These are phyloP conservation scores for Hyphodiscus sp. DNA, from an alignment of 2,329 filamentous ascomycete genomes.

Conservation along the genomic window DNA sequence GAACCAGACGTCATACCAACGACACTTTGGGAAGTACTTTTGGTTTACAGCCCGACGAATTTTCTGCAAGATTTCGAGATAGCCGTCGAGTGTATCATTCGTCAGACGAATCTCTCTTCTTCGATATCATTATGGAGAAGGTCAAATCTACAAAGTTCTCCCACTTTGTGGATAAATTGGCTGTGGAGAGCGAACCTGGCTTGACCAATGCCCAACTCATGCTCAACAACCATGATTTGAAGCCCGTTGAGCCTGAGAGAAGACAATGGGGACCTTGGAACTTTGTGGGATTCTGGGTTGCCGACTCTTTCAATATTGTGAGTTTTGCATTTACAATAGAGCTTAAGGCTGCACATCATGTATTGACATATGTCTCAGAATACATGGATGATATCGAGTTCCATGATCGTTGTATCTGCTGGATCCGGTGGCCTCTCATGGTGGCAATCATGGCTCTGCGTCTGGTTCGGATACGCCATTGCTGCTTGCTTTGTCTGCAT, in stretches of 20 bases:
- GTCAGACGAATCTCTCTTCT: slow-evolving; percentile 30
- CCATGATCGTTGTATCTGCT: slow-evolving; percentile 64
- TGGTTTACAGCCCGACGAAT: background rate
- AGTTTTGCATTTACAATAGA: slow-evolving; percentile 16
- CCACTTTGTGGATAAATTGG: slow-evolving; percentile 48
- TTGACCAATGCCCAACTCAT: slow-evolving; percentile 75
- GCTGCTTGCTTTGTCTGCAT: slow-evolving; percentile 68
- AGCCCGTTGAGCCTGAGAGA: slow-evolving; percentile 67
- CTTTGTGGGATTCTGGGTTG: slow-evolving; percentile 83
- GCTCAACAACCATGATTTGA: slow-evolving; percentile 79
- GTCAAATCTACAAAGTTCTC: slow-evolving; percentile 22
- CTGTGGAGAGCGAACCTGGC: slow-evolving; percentile 69
- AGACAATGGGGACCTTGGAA: slow-evolving; percentile 84
- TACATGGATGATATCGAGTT: slow-evolving; percentile 89
- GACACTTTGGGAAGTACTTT: slow-evolving; percentile 8
- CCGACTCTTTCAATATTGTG: slow-evolving; percentile 75
- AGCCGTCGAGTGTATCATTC: slow-evolving; percentile 8
- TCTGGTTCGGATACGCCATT: slow-evolving; percentile 80
- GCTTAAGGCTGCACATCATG: slow-evolving; percentile 2
- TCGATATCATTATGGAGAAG: slow-evolving; percentile 36
- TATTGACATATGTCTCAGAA: slow-evolving; percentile 42
- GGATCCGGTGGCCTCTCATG: slow-evolving; percentile 59
- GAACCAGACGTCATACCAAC: slow-evolving; percentile 9
- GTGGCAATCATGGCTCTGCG: slow-evolving; percentile 89
- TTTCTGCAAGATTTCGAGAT: background rate